These are phyloP conservation scores for Agrocybe praecox DNA, from an alignment of 768 basidiomycete genomes.

Conservation along the genomic window DNA sequence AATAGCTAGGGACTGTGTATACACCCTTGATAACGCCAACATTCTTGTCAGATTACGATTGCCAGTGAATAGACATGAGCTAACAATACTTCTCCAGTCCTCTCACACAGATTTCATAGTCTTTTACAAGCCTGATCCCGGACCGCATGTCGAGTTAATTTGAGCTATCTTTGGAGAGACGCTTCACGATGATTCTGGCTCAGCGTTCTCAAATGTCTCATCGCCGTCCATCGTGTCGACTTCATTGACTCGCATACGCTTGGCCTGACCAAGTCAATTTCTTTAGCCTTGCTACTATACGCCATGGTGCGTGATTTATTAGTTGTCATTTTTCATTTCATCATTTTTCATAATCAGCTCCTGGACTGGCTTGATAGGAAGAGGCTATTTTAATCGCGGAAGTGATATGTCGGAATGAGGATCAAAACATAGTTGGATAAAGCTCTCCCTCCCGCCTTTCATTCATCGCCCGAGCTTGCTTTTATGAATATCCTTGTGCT, in stretches of 20 bases:
- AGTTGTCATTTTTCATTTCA: no score
- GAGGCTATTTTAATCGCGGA: slow-evolving; percentile 2
- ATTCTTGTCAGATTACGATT: background rate
- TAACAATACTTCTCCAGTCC: background rate
- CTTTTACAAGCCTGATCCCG: background rate
- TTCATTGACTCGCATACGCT: no score
- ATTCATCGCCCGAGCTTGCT: background rate
- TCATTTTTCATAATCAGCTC: no score
- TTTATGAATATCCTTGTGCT: background rate
- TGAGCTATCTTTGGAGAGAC: background rate
- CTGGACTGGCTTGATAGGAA: no score
- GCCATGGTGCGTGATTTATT: no score
- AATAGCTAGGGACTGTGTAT: background rate
- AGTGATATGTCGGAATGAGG: slow-evolving; percentile 3
- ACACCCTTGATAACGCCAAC: background rate
- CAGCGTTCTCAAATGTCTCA: background rate
- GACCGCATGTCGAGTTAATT: background rate
- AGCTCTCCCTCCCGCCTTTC: no score
- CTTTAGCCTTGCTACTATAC: no score
- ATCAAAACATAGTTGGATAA: background rate
- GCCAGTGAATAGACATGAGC: background rate
- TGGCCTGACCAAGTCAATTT: no score
- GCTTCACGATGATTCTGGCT: background rate
- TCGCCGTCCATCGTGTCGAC: background rate
- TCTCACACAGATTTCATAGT: background rate